These are phyloP conservation scores for Acanthamoeba castellanii DNA, from an alignment of 208 protist species.

Conservation along the genomic window DNA sequence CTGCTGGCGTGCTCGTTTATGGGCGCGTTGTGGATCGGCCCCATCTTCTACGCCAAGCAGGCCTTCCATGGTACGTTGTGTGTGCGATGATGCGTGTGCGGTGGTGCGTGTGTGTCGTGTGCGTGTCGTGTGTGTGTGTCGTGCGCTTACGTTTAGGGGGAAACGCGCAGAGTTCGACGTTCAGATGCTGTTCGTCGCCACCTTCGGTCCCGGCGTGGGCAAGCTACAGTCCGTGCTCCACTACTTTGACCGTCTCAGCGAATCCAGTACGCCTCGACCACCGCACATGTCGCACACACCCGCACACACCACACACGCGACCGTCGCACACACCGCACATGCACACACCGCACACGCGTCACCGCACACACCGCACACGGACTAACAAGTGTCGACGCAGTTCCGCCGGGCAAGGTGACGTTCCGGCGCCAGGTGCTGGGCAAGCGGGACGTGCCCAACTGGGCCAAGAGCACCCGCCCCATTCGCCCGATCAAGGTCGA, in stretches of 20 bases:
- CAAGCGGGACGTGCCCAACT: conserved; percentile 70
- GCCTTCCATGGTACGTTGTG: neutral
- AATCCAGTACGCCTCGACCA: neutral
- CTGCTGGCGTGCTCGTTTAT: conserved; percentile 78
- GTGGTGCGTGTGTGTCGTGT: too few species aligned
- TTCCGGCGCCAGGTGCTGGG: conserved; percentile 78
- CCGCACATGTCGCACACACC: neutral
- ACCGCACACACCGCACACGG: neutral
- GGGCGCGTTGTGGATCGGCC: conserved; percentile 70
- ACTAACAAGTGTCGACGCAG: neutral
- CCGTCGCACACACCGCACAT: too few species aligned
- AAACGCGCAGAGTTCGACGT: conserved; percentile 75
- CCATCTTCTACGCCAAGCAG: neutral
- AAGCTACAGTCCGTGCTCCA: conserved; percentile 81
- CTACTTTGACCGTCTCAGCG: conserved; percentile 77
- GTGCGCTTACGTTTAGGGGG: too few species aligned
- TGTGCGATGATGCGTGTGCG: neutral
- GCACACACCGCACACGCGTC: too few species aligned
- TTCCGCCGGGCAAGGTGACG: conserved; percentile 70
- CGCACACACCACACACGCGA: neutral
- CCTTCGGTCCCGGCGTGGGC: neutral
- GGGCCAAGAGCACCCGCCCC: conserved; percentile 55
- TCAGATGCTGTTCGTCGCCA: conserved; percentile 69
- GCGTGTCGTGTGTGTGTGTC: too few species aligned
- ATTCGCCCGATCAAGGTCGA: conserved; percentile 65